Conservation (phyloP, 208 protist species). For the Acanthamoeba royreba region DNA sequence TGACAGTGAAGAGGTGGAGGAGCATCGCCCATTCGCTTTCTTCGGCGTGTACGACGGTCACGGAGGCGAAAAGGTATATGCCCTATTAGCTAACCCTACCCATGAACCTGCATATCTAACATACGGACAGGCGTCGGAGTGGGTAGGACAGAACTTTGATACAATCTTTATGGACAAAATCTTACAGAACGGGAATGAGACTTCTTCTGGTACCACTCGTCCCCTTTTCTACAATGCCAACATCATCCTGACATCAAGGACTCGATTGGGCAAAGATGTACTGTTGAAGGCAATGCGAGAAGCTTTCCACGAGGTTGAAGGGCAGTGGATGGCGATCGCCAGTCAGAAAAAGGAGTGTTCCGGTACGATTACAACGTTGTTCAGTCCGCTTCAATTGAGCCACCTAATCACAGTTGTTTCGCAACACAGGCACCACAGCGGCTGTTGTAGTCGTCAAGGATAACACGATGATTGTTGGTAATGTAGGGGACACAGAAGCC, state of each 20-base stretch:
- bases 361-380: background rate
- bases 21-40: slow-evolving; percentile 5
- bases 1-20: background rate
- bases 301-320: background rate
- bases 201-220: background rate
- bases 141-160: background rate
- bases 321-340: background rate
- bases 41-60: slow-evolving; percentile 41
- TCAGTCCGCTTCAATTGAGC: background rate
- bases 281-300: background rate
- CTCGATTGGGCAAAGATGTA: background rate
- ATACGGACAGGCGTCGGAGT: background rate
- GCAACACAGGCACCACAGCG: background rate
- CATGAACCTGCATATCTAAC: background rate
- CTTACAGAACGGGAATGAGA: background rate
- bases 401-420: background rate
- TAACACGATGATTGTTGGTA: background rate
- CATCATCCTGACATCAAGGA: too few species aligned
- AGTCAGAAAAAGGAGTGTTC: background rate
- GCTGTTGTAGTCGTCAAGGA: slow-evolving; percentile 39
- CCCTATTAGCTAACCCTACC: background rate
- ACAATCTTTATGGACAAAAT: background rate
- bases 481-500: slow-evolving; percentile 16
- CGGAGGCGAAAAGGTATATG: background rate
- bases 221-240: background rate